These are phyloP conservation scores for Ascochyta rabiei DNA, from an alignment of 2,329 filamentous ascomycete genomes.

Conservation along the genomic window DNA sequence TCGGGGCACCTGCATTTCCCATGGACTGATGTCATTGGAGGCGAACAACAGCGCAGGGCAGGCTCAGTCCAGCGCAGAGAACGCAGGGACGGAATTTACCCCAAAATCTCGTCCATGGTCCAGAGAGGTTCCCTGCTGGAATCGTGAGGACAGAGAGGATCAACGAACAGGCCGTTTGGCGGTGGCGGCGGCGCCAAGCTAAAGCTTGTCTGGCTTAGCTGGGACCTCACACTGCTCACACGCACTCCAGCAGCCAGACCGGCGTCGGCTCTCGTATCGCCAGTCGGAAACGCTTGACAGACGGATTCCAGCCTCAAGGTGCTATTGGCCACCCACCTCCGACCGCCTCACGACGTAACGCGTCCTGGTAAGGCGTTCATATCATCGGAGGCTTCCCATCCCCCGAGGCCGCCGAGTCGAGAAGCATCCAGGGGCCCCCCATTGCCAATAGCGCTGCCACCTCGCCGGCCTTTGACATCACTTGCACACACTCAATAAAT, in stretches of 20 bases:
- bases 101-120: conserved; percentile 7
- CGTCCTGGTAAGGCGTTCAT: conserved; percentile 3
- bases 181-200: conserved; percentile 13
- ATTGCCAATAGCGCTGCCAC: conserved; percentile 19
- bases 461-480: conserved; percentile 18
- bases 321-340: conserved; percentile 10
- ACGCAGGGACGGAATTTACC: conserved; percentile 12
- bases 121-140: conserved; percentile 6
- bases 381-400: conserved; percentile 18
- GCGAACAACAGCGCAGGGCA: not conserved
- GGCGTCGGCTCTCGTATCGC: conserved; percentile 7
- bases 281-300: conserved; percentile 3
- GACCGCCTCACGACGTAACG: conserved; percentile 3
- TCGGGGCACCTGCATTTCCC: conserved; percentile 4
- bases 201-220: conserved; percentile 19
- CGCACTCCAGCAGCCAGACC: not conserved
- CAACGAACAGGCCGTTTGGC: conserved; percentile 11
- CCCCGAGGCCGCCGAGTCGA: conserved; percentile 23
- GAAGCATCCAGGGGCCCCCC: conserved; percentile 2
- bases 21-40: conserved; percentile 12
- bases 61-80: conserved; percentile 5
- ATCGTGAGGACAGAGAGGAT: not conserved
- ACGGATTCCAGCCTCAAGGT: not conserved
- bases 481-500: conserved; percentile 20
- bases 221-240: not conserved